Evolutionary conservation across 2,329 filamentous ascomycete species (phyloP), one percentile per base, ranked within the genome.

Genomic region (Knufia fluminis): DNA sequence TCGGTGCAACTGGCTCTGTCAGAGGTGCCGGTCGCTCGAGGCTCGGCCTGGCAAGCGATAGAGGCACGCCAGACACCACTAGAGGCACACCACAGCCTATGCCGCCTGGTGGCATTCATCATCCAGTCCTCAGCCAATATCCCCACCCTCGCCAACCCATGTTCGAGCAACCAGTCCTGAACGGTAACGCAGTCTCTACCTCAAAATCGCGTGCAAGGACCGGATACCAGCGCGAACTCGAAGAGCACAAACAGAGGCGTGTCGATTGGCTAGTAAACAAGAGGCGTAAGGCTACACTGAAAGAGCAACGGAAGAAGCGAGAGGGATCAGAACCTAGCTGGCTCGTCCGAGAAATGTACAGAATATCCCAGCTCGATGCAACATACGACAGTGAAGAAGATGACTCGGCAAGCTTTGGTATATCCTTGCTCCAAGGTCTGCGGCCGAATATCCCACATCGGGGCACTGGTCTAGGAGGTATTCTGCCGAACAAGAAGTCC

Each of bases 221-320:
- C 2, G 70, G 73, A 46, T 72, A 74, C 49, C 71, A 74, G 49
- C 62, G 72, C 46, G 71, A 72, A 19, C 66, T 74, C 3, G 71
- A 73, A 52, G 68, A 72, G 46, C 71, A 74, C 50, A 66, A 70
- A 26, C 68, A 68, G 47, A 67, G 71, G 52, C 68, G 71, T 6
- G 68, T 74, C 49, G 69, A 72, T 20, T 72, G 73, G 56, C 61
- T 72, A 7, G 60, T 74, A 10, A 65, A 66, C 20, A 68, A 70
- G 52, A 67, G 70, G 32, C 67, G 66, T 51, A 59, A 54, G 32
- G 64, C 68, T 16, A 63, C 64, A 12, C 66, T 68, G 39, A 63
- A 65, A 23, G 53, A 4, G 16, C 63, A 43, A 57, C 71, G 7
- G 65, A 66, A 28, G 52, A 59, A 14, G 61, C 65, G 52, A 65